Evolutionary conservation across 371 early-diverging fungal species (phyloP).

Genomic region (Gilbertella persicaria): DNA sequence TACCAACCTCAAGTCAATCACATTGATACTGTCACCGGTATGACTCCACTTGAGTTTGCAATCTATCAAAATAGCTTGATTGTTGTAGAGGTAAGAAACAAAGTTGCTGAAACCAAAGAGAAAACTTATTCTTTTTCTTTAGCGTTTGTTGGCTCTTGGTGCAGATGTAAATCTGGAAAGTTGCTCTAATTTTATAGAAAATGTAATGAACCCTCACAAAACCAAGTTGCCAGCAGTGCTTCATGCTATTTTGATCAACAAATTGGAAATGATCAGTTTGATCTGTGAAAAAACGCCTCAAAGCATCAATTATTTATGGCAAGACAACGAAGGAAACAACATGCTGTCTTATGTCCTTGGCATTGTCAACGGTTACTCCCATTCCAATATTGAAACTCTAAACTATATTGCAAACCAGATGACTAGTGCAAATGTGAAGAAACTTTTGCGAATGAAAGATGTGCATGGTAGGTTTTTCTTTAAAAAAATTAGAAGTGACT

Average conservation of each 20-base stretch:
- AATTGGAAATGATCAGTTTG: conserved; percentile 17
- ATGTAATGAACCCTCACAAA: conserved; percentile 2
- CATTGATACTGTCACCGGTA: conserved; percentile 41
- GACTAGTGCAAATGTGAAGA: neutral
- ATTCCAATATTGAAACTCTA: conserved; percentile 42
- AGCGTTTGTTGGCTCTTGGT: conserved; percentile 38
- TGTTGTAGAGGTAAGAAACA: conserved; percentile 32
- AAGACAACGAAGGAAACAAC: conserved; percentile 39
- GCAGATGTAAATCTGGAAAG: conserved; percentile 47
- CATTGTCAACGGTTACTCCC: conserved; percentile 25
- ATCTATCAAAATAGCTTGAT: conserved; percentile 33
- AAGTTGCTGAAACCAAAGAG: neutral
- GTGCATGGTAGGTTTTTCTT: conserved; percentile 36
- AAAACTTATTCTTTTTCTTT: neutral
- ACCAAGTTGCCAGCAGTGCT: conserved; percentile 40
- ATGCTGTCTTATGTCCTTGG: conserved; percentile 36
- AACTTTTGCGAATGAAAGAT: conserved; percentile 15
- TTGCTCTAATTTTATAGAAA: conserved; percentile 4
- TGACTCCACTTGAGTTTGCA: conserved; percentile 56
- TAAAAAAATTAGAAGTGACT: no score
- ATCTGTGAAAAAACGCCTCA: conserved; percentile 15
- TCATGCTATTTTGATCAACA: conserved; percentile 43
- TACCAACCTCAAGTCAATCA: conserved; percentile 29
- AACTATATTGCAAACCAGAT: conserved; percentile 11
- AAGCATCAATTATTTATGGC: conserved; percentile 32